These are phyloP conservation scores for Selaginella moellendorffii DNA, from an alignment of 75 land plant species.

Conservation along the genomic window DNA sequence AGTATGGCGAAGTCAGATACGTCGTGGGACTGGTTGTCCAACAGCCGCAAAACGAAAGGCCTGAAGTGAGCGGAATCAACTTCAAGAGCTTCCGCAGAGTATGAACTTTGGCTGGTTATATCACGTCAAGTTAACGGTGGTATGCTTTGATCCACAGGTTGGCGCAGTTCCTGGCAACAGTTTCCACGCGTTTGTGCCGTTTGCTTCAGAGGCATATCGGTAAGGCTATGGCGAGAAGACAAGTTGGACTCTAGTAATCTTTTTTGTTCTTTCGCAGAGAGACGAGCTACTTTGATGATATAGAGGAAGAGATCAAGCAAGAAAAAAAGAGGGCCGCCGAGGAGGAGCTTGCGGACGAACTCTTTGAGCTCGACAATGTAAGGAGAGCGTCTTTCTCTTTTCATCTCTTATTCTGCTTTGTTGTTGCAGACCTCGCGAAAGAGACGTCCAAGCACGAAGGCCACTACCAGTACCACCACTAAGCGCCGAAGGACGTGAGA, in stretches of 20 bases:
- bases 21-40: neutral
- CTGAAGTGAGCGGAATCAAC: neutral
- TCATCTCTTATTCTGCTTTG: no score
- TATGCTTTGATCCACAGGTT: slow-evolving; percentile 25
- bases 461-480: no score
- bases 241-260: neutral
- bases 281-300: neutral
- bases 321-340: neutral
- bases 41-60: no score
- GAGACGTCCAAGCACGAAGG: no score
- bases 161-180: slow-evolving; percentile 62
- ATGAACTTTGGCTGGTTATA: neutral
- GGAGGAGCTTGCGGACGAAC: neutral
- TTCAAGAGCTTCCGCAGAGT: neutral
- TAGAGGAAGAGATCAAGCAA: neutral
- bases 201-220: slow-evolving; percentile 78
- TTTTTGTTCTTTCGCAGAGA: neutral
- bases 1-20: neutral
- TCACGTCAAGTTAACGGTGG: neutral
- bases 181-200: slow-evolving; percentile 61
- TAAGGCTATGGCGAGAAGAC: slow-evolving; percentile 9
- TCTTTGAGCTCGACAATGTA: neutral
- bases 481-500: no score
- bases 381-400: no score
- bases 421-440: no score